Percentiles rank a stretch among this genome's conserved stretches.
These are phyloP conservation scores for Kwoniella sp. DNA, from an alignment of 768 basidiomycete genomes.

Conservation along the genomic window DNA sequence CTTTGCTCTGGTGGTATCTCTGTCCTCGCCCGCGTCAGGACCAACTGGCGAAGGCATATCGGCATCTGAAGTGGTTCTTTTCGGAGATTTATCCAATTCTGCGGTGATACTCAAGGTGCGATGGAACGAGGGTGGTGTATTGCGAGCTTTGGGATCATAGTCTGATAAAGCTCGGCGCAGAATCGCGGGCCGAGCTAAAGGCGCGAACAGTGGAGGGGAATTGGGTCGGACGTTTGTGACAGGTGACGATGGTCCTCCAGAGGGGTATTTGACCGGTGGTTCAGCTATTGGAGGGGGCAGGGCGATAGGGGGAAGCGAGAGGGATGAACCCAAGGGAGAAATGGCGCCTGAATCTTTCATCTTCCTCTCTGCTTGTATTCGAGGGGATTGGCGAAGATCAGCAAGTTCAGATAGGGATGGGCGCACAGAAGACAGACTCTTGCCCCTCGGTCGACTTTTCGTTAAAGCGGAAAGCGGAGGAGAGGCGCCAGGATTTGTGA, in stretches of 20 bases:
- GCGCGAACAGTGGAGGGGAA: conserved; percentile 31
- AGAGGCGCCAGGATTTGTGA: conserved; percentile 18
- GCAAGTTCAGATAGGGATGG: neutral
- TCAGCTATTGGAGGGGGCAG: conserved; percentile 21
- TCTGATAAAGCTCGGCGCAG: conserved; percentile 45
- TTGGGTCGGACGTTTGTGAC: neutral
- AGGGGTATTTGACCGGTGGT: conserved; percentile 11
- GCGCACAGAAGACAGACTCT: conserved; percentile 18
- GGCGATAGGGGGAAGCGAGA: conserved; percentile 26
- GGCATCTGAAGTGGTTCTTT: conserved; percentile 22
- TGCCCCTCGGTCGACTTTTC: conserved; percentile 28
- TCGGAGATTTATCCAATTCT: conserved; percentile 33
- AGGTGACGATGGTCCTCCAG: neutral
- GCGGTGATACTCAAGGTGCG: conserved; percentile 29
- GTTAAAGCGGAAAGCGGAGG: conserved; percentile 17
- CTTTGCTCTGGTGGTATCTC: conserved; percentile 6
- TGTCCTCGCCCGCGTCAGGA: conserved; percentile 11
- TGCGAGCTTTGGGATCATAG: conserved; percentile 28
- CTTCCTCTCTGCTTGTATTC: neutral
- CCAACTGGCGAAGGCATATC: conserved; percentile 20
- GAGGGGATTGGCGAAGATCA: neutral
- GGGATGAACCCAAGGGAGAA: conserved; percentile 9
- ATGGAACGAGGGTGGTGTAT: conserved; percentile 19
- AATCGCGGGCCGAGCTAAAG: conserved; percentile 34
- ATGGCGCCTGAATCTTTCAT: neutral